These are phyloP conservation scores for Delitschia confertaspora DNA, from an alignment of 495 filamentous ascomycete genomes.

Conservation along the genomic window DNA sequence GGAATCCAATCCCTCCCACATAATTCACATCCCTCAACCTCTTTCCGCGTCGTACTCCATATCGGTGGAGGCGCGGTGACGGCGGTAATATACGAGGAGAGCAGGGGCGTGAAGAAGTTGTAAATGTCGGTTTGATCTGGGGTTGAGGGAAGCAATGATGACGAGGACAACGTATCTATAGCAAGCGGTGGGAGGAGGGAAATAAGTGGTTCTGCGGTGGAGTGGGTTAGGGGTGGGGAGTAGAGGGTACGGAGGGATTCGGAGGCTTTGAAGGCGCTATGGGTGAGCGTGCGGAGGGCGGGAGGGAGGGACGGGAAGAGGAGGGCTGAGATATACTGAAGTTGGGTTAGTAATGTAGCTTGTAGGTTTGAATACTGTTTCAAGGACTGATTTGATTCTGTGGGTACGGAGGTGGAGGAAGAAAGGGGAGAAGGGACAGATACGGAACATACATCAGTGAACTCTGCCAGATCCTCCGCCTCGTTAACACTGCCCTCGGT, in stretches of 20 bases:
- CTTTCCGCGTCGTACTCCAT: conserved; percentile 48
- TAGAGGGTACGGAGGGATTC: conserved; percentile 43
- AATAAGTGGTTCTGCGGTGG: conserved; percentile 38
- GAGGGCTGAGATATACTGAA: conserved; percentile 63
- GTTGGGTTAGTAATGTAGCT: no score
- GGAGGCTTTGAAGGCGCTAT: conserved; percentile 45
- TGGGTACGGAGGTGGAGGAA: neutral
- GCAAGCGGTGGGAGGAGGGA: conserved; percentile 43
- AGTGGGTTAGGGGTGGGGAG: conserved; percentile 40
- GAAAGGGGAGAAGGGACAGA: neutral
- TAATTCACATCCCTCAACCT: conserved; percentile 63
- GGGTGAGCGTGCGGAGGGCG: conserved; percentile 51
- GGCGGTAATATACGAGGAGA: conserved; percentile 50
- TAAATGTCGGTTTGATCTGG: conserved; percentile 30
- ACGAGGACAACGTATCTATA: conserved; percentile 53
- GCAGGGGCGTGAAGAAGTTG: conserved; percentile 52
- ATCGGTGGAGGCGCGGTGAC: conserved; percentile 52
- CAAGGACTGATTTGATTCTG: neutral
- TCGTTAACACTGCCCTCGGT: no score
- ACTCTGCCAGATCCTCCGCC: conserved; percentile 64
- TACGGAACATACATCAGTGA: conserved; percentile 47
- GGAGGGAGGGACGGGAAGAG: conserved; percentile 56
- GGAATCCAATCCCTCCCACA: conserved; percentile 72
- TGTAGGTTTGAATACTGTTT: neutral
- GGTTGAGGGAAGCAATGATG: conserved; percentile 46